Evolutionary conservation across 257 asterid species (phyloP).

Genomic region (Nicotiana benthamiana): DNA sequence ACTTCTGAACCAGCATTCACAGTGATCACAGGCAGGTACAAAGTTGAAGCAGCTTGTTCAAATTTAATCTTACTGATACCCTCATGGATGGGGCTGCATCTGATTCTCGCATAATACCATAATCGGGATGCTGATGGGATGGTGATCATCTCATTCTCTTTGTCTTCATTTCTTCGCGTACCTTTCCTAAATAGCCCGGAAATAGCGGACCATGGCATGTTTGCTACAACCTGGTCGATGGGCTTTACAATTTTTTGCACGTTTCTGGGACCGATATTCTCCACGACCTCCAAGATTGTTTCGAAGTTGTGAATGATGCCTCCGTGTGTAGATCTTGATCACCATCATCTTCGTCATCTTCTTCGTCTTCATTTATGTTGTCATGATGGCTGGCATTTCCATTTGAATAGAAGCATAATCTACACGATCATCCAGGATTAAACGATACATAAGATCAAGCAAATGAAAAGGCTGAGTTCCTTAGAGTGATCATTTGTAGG

Average conservation of each 20-base stretch:
- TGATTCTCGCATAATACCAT: slow-evolving; percentile 9
- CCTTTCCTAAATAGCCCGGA: slow-evolving; percentile 15
- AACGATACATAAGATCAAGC: slow-evolving; percentile 29
- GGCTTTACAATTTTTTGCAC: slow-evolving; percentile 8
- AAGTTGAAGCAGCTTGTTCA: slow-evolving; percentile 6
- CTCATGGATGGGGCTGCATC: slow-evolving; percentile 13
- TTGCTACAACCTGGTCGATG: slow-evolving; percentile 8
- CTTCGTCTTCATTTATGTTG: neutral
- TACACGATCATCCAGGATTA: slow-evolving; percentile 14
- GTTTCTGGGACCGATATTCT: slow-evolving; percentile 7
- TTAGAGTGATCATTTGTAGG: neutral
- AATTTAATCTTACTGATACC: slow-evolving; percentile 23
- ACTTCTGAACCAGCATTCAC: slow-evolving; percentile 31
- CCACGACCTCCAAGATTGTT: slow-evolving; percentile 12
- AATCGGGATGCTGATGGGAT: slow-evolving; percentile 23
- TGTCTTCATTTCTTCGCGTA: neutral
- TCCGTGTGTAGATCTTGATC: neutral
- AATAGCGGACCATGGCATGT: slow-evolving; percentile 24
- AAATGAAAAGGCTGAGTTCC: slow-evolving; percentile 18
- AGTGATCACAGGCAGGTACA: slow-evolving; percentile 39
- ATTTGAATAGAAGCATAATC: neutral
- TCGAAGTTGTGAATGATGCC: slow-evolving; percentile 12
- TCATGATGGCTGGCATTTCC: neutral
- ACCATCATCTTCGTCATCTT: neutral
- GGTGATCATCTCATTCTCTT: slow-evolving; percentile 11